A percentile compares a stretch with the other conserved stretches of the same genome.
phyloP scores from a whole-genome alignment of 2,329 filamentous ascomycete genomes.

The Coniochaeta prunicola region DNA sequence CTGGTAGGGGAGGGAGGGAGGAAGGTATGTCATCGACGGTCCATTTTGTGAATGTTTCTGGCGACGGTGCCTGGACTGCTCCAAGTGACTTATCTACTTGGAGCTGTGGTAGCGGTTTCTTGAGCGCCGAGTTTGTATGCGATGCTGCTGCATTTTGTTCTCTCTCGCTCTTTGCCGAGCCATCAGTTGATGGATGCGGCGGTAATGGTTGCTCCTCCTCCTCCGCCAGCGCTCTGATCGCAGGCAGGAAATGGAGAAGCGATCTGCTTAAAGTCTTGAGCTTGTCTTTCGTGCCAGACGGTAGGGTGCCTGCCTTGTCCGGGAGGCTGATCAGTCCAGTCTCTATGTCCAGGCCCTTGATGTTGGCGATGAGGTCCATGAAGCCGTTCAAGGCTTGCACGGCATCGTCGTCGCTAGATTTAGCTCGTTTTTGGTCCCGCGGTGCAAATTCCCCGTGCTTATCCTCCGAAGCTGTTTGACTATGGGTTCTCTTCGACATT shows the following conservation, averaged over 20 bases:
- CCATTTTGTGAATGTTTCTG: conserved; percentile 36
- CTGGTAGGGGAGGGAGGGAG: conserved; percentile 51
- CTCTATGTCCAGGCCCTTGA: background rate
- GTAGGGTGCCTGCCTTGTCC: background rate
- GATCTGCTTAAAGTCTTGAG: background rate
- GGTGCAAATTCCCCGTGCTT: background rate
- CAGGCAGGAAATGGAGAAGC: background rate
- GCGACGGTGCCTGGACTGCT: conserved; percentile 9
- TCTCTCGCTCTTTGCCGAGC: background rate
- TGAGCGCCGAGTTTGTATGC: background rate
- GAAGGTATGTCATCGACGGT: conserved; percentile 39
- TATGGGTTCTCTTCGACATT: background rate
- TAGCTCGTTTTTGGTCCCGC: background rate
- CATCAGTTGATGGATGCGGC: background rate
- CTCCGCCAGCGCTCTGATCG: background rate
- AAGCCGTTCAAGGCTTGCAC: background rate
- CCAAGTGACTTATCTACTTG: background rate
- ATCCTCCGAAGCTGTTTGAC: background rate
- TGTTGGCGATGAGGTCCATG: background rate
- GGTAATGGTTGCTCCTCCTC: background rate
- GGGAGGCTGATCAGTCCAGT: background rate
- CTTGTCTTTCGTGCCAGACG: background rate
- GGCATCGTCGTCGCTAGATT: background rate
- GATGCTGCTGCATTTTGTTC: background rate
- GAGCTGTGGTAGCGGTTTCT: background rate